Evolutionary conservation across 2,329 filamentous ascomycete species (phyloP), one percentile per base, ranked within the genome.

Genomic region (Arthrobotrys musiformis): DNA sequence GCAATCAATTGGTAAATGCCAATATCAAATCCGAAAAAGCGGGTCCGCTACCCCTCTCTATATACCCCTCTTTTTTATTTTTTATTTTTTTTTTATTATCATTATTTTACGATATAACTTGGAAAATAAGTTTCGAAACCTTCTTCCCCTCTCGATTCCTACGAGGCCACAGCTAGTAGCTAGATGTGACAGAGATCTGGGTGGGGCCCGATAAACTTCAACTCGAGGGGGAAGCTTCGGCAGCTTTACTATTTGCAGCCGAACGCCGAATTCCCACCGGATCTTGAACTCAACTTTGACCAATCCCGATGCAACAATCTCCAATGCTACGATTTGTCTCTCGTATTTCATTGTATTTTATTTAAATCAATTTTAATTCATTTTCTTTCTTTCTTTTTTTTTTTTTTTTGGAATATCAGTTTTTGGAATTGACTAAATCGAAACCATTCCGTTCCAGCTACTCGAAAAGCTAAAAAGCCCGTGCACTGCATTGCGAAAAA

Each of bases 401-500:
- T n/a, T n/a, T n/a, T n/a, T n/a, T n/a, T n/a, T n/a, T n/a, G n/a
- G n/a, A n/a, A n/a, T n/a, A n/a, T n/a, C n/a, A n/a, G n/a, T n/a
- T n/a, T n/a, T n/a, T n/a, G n/a, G n/a, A n/a, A n/a, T n/a, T n/a
- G n/a, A n/a, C n/a, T n/a, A 48, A 48, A 48, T 24, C 22, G 1
- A 48, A 24, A 24, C 13, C 15, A 48, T 24, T 1, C 4, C 22
- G 13, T 22, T 46, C n/a, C 5, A 35, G 5, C 30, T 5, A 22
- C 4, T 46, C n/a, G 24, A 46, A 22, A 22, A 46, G 2, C 8
- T n/a, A 46, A 40, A 40, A 46, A 50, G 46, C 52, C 52, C 52
- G 52, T 58, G 52, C 52, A 46, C 42, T 4, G 42, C n/a, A 13
- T n/a, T 19, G 24, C 42, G 33, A 62, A 62, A 68, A 58, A 58